phyloP scores from a whole-genome alignment of 73 alveolate species.

The Paramecium caudatum region DNA sequence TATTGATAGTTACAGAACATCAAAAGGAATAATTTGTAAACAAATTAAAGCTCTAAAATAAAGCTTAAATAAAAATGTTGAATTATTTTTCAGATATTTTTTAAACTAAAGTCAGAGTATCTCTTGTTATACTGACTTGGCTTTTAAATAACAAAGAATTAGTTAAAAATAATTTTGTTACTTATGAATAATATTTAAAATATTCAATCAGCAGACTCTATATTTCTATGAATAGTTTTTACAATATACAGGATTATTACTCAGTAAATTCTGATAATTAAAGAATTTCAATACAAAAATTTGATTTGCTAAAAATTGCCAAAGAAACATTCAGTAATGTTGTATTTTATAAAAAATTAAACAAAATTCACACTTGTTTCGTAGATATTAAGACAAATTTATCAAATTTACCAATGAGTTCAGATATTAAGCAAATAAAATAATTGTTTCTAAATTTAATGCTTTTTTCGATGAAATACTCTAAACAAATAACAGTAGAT shows the following conservation, averaged over 20 bases:
- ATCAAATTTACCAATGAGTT: not conserved
- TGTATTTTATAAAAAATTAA: not conserved
- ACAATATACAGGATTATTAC: not conserved
- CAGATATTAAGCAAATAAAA: not conserved
- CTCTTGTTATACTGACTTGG: not conserved
- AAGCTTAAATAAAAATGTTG: not conserved
- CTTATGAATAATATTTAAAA: not conserved
- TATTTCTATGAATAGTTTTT: not conserved
- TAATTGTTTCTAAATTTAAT: not conserved
- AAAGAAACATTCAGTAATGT: not conserved
- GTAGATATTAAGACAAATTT: not conserved
- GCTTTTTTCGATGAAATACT: not conserved
- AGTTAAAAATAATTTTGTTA: not conserved
- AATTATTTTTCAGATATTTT: not conserved
- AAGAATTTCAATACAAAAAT: not conserved
- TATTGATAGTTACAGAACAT: too few species aligned
- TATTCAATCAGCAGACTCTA: not conserved
- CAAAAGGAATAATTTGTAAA: not conserved
- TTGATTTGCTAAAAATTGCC: not conserved
- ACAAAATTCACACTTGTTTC: not conserved
- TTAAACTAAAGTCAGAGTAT: not conserved
- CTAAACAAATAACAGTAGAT: not conserved
- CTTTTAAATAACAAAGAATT: not conserved
- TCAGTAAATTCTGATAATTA: conserved; percentile 3
- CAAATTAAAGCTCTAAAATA: not conserved